Evolutionary conservation across 768 basidiomycete species (phyloP), one percentile per base, ranked within the genome.

Genomic region (Lactarius trivialis): DNA sequence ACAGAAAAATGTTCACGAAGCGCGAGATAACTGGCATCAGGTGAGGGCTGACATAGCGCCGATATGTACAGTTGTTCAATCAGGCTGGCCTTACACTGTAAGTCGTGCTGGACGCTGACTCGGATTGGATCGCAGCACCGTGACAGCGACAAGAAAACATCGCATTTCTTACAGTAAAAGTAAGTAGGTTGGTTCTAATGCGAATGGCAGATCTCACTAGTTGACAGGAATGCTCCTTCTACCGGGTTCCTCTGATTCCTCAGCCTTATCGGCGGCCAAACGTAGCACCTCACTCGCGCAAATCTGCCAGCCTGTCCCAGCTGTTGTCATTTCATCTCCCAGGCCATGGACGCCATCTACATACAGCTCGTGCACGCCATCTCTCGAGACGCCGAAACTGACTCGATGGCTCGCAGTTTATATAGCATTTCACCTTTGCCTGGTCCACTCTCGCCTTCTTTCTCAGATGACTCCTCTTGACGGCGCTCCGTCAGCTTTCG

Each of bases 311-410:
- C 70, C 69, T 59, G 75, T 78, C 52, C 74, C 85, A 0, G 74
- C 78, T 53, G 72, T 98, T 68, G 68, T 74, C 8, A 83, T n/a
- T n/a, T n/a, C n/a, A n/a, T n/a, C n/a, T n/a, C n/a, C n/a, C n/a
- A n/a, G n/a, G n/a, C 89, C 4, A 74, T 98, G 54, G 93, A 97
- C 67, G 86, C 90, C 12, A 77, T 95, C 59, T 92, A 87, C 78
- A 73, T 96, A 5, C 97, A 99, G 73, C 82, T 96, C 15, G 82
- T 98, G 68, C 84, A 90, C 66, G 82, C 84, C 62, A 73, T 75
- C 9, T 78, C 82, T 2, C 66, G 71, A 2, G 71, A 72, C 2
- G 70, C 78, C 0, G 79, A 87, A 65, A 68, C 68, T 0, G 79
- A 82, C 45, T 48, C 45, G 45, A 64, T 74, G 73, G 68, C 72